Evolutionary conservation across 2,329 filamentous ascomycete species (phyloP), one percentile per base, ranked within the genome.

Genomic region (Nakataea oryzae): DNA sequence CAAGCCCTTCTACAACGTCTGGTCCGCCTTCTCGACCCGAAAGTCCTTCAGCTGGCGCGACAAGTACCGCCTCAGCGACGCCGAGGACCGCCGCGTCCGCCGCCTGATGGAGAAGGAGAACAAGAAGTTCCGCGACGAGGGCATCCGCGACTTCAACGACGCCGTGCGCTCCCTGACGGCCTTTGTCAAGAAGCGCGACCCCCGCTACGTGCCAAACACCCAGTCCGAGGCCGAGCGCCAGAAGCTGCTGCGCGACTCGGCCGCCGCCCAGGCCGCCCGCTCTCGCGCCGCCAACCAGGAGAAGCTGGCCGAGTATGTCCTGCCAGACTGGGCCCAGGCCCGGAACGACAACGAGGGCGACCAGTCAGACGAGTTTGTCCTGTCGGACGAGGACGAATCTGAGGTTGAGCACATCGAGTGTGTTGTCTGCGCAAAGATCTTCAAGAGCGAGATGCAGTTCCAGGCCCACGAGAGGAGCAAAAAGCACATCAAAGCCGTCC

Each of bases 21-120:
- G 95, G 95, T 79, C 82, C 54, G 84, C 84, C 34, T 99, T 97
- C 73, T 82, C 87, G 0, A 97, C 95, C 0, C 83, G 78, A 56
- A 97, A 97, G 72, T 86, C 84, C 0, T 99, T 96, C 72, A 81
- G 89, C 1, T 99, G 95, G 93, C 90, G 88, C 71, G 93, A 99
- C 71, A 82, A 85, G 64, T 95, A 96, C 74, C 83, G 89, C 59
- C 81, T 92, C 26, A 88, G 89, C 0, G 92, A 97, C 68, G 93
- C 92, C 1, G 91, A 92, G 1, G 93, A 99, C 74, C 86, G 95
- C 60, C 85, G 88, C 50, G 81, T 91, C 21, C 86, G 93, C 60
- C 85, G 95, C 34, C 70, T 91, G 54, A 96, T 97, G 87, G 95
- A 97, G 71, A 97, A 96, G 74, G 93, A 97, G 72, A 99, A 99